A percentile compares a stretch with the other conserved stretches of the same genome.
Evolutionary conservation across 495 filamentous ascomycete species (phyloP).

Genomic region (Podospora sp.): DNA sequence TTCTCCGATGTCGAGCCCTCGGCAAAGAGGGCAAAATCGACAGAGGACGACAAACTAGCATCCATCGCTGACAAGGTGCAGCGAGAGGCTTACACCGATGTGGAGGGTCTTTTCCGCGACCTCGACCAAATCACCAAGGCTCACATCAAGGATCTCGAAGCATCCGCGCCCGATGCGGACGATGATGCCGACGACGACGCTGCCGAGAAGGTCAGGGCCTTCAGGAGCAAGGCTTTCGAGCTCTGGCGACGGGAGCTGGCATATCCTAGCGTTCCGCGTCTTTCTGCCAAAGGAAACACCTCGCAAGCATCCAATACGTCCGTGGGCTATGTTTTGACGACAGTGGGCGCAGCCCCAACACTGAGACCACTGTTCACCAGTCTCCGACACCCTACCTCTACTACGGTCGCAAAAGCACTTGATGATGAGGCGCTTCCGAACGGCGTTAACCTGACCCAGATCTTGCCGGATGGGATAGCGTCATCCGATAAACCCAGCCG

Average conservation of each 20-base stretch:
- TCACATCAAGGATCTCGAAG: constrained; percentile 44
- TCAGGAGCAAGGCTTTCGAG: constrained; percentile 46
- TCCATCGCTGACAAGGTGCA: constrained; percentile 52
- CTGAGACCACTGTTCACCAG: constrained; percentile 84
- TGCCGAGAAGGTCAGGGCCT: constrained; percentile 42
- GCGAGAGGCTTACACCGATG: constrained; percentile 43
- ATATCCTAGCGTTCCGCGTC: constrained; percentile 38
- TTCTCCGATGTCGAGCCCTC: constrained; percentile 44
- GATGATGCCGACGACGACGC: constrained; percentile 31
- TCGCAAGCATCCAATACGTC: constrained; percentile 24
- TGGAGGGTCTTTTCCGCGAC: constrained; percentile 53
- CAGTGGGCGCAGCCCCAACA: constrained; percentile 70
- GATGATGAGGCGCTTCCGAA: constrained; percentile 69
- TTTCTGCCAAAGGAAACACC: constrained; percentile 18
- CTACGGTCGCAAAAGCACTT: constrained; percentile 48
- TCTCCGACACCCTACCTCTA: constrained; percentile 54
- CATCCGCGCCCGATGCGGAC: constrained; percentile 26
- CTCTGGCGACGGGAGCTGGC: constrained; percentile 44
- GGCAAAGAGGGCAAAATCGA: constrained; percentile 50
- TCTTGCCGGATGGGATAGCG: constrained; percentile 53
- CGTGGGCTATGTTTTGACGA: constrained; percentile 65
- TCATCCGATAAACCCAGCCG: constrained; percentile 50
- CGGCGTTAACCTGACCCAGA: constrained; percentile 70
- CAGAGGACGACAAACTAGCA: constrained; percentile 32
- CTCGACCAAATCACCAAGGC: constrained; percentile 42